Base-by-base conservation (phyloP, 2,329 filamentous ascomycete genomes). In the Simplicillium sp. region DNA sequence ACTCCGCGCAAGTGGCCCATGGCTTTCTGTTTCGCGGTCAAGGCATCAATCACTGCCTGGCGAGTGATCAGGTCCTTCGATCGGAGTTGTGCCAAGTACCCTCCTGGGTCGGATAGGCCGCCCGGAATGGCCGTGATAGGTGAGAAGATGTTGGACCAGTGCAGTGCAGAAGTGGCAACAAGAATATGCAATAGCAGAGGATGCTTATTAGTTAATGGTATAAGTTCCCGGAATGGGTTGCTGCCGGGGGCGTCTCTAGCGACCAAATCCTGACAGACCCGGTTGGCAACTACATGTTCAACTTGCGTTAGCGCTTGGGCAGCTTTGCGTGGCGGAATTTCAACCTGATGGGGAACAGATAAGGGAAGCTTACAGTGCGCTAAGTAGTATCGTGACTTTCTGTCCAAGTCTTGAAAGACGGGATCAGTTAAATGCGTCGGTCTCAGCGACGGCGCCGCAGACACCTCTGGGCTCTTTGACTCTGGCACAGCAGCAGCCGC, bases 251-350 rank as follows among this genome's bases (percentile, higher is more conserved):
- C 59, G 53, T 72, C 70, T 48, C 70, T 63, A 40, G 67, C 60
- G 32, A 72, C 67, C 37, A 78, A 64, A 48, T 77, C 73, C 52
- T 69, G 66, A 54, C 73, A 77, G 42, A 79, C 60, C 39, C 68
- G 56, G 44, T 64, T 51, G 53, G 65, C 54, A 60, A 71, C 61
- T 72, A 39, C 11, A 34, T 29, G 9, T 25, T 25, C 20, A 33
- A 40, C 40, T 40, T 47, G 41, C 46, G 43, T 54, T 55, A 58
- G 20, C 20, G 20, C 20, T 25, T 56, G 44, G 49, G 43, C 41
- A 36, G 40, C 39, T 36, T 40, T 35, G 16, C 34, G 15, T 39
- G 9, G 13, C 3, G 25, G 14, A 17, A 36, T 25, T 18, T 18
- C 39, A 35, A 37, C 16, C 7, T 17, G 17, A 32, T 28, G 7